A percentile compares a stretch with the other conserved stretches of the same genome.
Evolutionary conservation across 2,329 filamentous ascomycete genomes (phyloP).

Genomic region (Emericellopsis atlantica): DNA sequence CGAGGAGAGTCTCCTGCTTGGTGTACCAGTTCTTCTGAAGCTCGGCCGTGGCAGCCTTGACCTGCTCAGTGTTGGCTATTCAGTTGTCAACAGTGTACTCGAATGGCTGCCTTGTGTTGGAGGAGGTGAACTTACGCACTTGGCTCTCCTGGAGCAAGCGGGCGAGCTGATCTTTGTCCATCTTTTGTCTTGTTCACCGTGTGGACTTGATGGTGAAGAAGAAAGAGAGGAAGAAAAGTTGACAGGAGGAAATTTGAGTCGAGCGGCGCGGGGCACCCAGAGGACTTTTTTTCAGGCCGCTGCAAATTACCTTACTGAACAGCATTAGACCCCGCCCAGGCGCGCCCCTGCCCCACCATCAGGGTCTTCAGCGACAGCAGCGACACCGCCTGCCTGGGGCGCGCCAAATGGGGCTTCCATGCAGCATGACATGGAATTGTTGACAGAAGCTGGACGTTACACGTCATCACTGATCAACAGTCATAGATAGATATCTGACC

Average conservation of each 20-base stretch:
- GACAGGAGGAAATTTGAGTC: not conserved
- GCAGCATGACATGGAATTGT: too few species aligned
- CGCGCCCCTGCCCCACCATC: too few species aligned
- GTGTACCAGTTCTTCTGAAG: slow-evolving; percentile 91
- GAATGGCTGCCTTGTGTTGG: not conserved
- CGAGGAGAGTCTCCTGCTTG: slow-evolving; percentile 69
- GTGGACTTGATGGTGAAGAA: slow-evolving; percentile 4
- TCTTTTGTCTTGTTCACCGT: slow-evolving; percentile 9
- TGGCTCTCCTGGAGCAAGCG: slow-evolving; percentile 79
- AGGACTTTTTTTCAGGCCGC: too few species aligned
- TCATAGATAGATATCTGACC: too few species aligned
- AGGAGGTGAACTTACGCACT: slow-evolving; percentile 52
- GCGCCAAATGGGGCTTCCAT: too few species aligned
- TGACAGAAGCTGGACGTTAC: not conserved
- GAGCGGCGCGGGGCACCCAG: slow-evolving; percentile 2
- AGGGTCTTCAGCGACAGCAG: too few species aligned
- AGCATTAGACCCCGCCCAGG: too few species aligned
- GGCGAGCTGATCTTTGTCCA: slow-evolving; percentile 60
- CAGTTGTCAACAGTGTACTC: not conserved
- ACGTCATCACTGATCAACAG: too few species aligned
- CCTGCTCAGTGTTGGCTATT: slow-evolving; percentile 73
- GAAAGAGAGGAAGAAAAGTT: slow-evolving; percentile 1
- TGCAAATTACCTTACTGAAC: too few species aligned
- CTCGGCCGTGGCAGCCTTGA: slow-evolving; percentile 81
- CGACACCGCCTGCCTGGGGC: too few species aligned